A percentile compares a stretch with the other conserved stretches of the same genome.
Conservation (phyloP, 2,329 filamentous ascomycete species). For the Coleophoma eucalyptorum region DNA sequence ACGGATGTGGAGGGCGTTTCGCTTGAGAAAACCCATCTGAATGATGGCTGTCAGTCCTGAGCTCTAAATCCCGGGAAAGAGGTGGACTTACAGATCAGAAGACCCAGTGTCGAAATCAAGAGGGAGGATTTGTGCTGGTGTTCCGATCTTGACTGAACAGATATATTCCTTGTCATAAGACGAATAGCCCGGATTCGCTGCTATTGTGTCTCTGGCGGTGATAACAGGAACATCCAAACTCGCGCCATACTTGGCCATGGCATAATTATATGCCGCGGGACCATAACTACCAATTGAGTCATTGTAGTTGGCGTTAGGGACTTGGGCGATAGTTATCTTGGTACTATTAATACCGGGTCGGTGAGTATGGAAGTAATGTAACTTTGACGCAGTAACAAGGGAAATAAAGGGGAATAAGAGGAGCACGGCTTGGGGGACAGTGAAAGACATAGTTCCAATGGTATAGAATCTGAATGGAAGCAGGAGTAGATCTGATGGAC, state of each 20-base stretch:
- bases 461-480: too few species aligned
- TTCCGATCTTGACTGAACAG: conserved; percentile 12
- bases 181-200: not conserved
- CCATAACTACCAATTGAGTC: not conserved
- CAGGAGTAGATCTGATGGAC: too few species aligned
- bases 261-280: not conserved
- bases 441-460: too few species aligned
- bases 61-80: not conserved
- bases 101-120: conserved; percentile 16
- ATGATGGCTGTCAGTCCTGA: not conserved
- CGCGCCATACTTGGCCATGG: not conserved
- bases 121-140: conserved; percentile 9
- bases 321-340: not conserved
- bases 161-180: conserved; percentile 10
- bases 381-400: not conserved
- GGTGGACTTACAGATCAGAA: conserved; percentile 11
- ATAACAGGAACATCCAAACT: not conserved
- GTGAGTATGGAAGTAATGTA: not conserved
- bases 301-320: not conserved
- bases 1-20: conserved; percentile 10
- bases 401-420: not conserved
- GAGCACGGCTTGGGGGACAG: too few species aligned
- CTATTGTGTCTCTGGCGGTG: not conserved
- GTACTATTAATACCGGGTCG: not conserved
- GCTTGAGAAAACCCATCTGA: conserved; percentile 19